phyloP scores from a whole-genome alignment of 148 eudicot genomes.

The Rheum nobile region DNA sequence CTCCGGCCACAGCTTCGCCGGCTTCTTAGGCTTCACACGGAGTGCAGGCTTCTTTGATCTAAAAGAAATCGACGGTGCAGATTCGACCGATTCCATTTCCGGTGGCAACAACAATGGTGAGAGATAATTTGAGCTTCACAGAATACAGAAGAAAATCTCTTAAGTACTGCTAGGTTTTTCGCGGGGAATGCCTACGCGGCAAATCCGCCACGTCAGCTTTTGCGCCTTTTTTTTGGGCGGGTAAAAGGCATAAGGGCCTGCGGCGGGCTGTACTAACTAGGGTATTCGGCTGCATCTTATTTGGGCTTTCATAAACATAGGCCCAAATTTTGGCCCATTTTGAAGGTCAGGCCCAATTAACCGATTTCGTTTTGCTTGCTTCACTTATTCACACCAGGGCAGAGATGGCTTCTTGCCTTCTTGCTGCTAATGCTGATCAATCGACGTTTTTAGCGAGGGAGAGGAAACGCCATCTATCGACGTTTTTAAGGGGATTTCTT shows the following conservation, averaged over 20 bases:
- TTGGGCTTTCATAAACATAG: not conserved
- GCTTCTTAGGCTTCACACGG: conserved; percentile 12
- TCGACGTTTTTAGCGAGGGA: not conserved
- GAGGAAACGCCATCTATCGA: no score
- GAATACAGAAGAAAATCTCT: not conserved
- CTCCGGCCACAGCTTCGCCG: no score
- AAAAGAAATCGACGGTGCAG: not conserved
- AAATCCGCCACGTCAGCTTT: not conserved
- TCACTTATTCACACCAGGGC: not conserved
- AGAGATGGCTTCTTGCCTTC: not conserved
- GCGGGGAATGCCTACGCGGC: not conserved
- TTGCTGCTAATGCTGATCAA: not conserved
- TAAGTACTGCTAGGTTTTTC: not conserved
- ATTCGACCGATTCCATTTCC: not conserved
- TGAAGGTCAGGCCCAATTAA: not conserved
- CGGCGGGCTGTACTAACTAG: no score
- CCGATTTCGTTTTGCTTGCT: not conserved
- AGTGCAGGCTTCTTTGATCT: conserved; percentile 30
- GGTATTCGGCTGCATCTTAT: not conserved
- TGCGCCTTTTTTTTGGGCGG: not conserved
- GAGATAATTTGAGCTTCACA: not conserved
- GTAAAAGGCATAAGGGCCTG: no score
- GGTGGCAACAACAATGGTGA: not conserved
- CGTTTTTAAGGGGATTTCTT: not conserved
- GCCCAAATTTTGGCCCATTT: not conserved